phyloP scores from a whole-genome alignment of 2,329 filamentous ascomycete genomes.

The Talaromyces albobiverticillius region DNA sequence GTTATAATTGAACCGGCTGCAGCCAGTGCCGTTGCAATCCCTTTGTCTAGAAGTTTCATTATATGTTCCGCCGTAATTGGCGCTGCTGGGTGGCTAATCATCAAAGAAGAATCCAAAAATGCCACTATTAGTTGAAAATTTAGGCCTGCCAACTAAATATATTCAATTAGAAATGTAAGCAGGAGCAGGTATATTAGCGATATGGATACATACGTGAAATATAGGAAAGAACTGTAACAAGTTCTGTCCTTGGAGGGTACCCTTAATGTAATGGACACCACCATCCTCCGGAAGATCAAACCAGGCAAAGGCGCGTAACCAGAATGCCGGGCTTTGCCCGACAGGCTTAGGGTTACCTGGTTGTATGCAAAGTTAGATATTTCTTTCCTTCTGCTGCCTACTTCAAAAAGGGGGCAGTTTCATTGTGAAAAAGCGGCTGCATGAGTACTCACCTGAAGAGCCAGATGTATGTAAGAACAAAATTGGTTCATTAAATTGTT shows the following conservation, averaged over 20 bases:
- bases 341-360: slow-evolving; percentile 16
- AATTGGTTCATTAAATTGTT: slow-evolving; percentile 13
- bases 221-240: slow-evolving; percentile 5
- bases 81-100: slow-evolving; percentile 10
- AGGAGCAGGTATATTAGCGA: too few relatives aligned
- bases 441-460: slow-evolving; percentile 14
- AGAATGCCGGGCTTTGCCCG: slow-evolving; percentile 7
- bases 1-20: slow-evolving; percentile 11
- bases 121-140: neutral
- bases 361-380: neutral
- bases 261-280: neutral
- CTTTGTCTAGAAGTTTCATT: slow-evolving; percentile 9
- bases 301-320: neutral
- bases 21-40: slow-evolving; percentile 4
- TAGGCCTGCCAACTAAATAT: slow-evolving; percentile 4
- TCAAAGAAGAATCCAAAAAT: neutral
- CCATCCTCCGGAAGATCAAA: slow-evolving; percentile 6
- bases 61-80: slow-evolving; percentile 13
- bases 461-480: slow-evolving; percentile 15
- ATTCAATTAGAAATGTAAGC: neutral
- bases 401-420: too few relatives aligned
- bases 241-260: neutral
- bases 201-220: slow-evolving; percentile 5
- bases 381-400: too few relatives aligned
- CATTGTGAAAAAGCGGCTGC: too few relatives aligned